These are phyloP conservation scores for Lentinula aciculospora DNA, from an alignment of 768 basidiomycete genomes.

Conservation along the genomic window DNA sequence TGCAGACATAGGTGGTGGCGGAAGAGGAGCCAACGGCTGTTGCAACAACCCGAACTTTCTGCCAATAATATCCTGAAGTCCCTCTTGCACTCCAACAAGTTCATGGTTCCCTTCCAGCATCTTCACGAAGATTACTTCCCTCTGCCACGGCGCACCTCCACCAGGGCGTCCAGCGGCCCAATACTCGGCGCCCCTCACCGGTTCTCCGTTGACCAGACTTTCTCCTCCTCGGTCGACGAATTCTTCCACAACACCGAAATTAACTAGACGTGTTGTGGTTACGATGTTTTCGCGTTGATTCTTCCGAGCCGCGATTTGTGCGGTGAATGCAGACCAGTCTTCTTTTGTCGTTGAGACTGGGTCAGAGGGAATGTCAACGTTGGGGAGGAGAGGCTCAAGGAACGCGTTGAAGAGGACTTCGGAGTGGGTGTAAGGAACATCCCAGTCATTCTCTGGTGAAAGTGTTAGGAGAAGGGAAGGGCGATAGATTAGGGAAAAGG, in stretches of 20 bases:
- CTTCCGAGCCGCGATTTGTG: slow-evolving; percentile 33
- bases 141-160: background rate
- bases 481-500: background rate
- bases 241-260: slow-evolving; percentile 48
- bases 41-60: slow-evolving; percentile 27
- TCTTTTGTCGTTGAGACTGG: slow-evolving; percentile 25
- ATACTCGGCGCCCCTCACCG: background rate
- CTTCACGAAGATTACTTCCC: slow-evolving; percentile 53
- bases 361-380: slow-evolving; percentile 28
- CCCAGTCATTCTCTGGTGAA: slow-evolving; percentile 50
- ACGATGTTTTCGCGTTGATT: slow-evolving; percentile 40
- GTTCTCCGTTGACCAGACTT: slow-evolving; percentile 9
- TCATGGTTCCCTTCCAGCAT: slow-evolving; percentile 56
- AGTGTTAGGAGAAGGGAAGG: background rate
- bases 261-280: slow-evolving; percentile 33
- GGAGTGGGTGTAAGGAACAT: slow-evolving; percentile 71
- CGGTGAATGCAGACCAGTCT: slow-evolving; percentile 39
- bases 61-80: slow-evolving; percentile 60
- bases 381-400: slow-evolving; percentile 57
- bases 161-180: background rate
- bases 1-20: background rate
- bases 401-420: slow-evolving; percentile 62
- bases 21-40: background rate
- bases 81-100: slow-evolving; percentile 51
- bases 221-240: slow-evolving; percentile 31